Conservation (phyloP, 2,329 filamentous ascomycete species). For the Trichoderma gracile region DNA sequence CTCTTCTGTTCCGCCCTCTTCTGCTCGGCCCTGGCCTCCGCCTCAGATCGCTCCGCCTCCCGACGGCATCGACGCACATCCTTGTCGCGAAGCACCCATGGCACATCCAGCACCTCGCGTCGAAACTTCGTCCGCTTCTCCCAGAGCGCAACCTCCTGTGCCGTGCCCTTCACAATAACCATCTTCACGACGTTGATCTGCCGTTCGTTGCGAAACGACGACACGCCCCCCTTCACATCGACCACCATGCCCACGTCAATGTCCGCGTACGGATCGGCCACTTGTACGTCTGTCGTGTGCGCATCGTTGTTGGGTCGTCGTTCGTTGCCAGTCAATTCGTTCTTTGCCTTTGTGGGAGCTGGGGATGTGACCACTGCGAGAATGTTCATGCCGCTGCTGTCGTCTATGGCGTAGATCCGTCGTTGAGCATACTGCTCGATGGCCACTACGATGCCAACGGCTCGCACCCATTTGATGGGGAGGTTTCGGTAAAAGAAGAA, state of each 20-base stretch:
- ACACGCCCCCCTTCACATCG: conserved; percentile 57
- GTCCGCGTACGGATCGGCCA: conserved; percentile 30
- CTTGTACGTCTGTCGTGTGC: conserved; percentile 5
- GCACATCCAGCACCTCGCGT: conserved; percentile 49
- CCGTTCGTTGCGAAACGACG: conserved; percentile 48
- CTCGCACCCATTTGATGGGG: conserved; percentile 72
- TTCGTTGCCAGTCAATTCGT: background rate
- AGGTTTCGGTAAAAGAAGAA: conserved; percentile 71
- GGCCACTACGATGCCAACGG: conserved; percentile 69
- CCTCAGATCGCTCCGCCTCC: conserved; percentile 44
- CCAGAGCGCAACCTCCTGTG: conserved; percentile 61
- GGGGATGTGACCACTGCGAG: conserved; percentile 39
- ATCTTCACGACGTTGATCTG: conserved; percentile 58
- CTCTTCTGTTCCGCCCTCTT: conserved; percentile 27
- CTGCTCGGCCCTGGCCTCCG: conserved; percentile 25
- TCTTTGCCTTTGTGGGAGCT: background rate
- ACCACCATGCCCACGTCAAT: conserved; percentile 57
- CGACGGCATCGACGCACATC: conserved; percentile 53
- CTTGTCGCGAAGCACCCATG: conserved; percentile 56
- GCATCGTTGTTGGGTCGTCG: conserved; percentile 5
- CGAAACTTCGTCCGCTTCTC: conserved; percentile 54
- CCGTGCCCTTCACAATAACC: conserved; percentile 51
- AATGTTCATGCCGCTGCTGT: conserved; percentile 62
- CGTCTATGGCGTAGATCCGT: conserved; percentile 61
- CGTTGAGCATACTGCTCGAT: conserved; percentile 52